phyloP scores from a whole-genome alignment of 139 green algal genomes.

The Auxenochlorella pyrenoidosa region DNA sequence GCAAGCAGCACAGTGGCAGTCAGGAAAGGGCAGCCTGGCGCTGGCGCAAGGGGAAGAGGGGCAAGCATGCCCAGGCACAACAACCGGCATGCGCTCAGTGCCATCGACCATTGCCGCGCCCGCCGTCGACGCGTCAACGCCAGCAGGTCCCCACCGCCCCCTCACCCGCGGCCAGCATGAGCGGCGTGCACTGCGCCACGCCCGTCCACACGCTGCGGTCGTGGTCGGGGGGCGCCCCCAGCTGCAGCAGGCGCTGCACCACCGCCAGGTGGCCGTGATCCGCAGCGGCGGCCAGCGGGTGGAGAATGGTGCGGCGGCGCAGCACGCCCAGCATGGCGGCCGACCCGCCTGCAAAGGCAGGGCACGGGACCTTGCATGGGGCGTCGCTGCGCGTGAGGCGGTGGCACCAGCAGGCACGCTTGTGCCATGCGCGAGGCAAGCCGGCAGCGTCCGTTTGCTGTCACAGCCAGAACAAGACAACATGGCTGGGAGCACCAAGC shows the following conservation, averaged over 20 bases:
- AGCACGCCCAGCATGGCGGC: slow-evolving; percentile 9
- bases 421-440: not conserved
- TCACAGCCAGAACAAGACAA: no score
- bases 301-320: slow-evolving; percentile 5
- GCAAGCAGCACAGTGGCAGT: no score
- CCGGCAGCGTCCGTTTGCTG: no score
- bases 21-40: no score
- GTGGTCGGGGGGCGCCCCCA: not conserved
- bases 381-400: not conserved
- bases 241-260: slow-evolving; percentile 18
- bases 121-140: no score
- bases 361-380: not conserved
- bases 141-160: no score
- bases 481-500: no score
- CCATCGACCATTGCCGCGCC: no score
- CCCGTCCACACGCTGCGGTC: slow-evolving; percentile 7
- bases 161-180: slow-evolving; percentile 27
- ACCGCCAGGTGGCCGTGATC: slow-evolving; percentile 12
- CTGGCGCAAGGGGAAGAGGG: no score
- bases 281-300: slow-evolving; percentile 20
- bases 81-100: no score
- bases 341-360: not conserved
- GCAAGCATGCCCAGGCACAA: no score
- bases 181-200: slow-evolving; percentile 17
- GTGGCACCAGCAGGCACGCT: not conserved